These are phyloP conservation scores for Xylaria arbuscula DNA, from an alignment of 2,329 filamentous ascomycete genomes.

Conservation along the genomic window DNA sequence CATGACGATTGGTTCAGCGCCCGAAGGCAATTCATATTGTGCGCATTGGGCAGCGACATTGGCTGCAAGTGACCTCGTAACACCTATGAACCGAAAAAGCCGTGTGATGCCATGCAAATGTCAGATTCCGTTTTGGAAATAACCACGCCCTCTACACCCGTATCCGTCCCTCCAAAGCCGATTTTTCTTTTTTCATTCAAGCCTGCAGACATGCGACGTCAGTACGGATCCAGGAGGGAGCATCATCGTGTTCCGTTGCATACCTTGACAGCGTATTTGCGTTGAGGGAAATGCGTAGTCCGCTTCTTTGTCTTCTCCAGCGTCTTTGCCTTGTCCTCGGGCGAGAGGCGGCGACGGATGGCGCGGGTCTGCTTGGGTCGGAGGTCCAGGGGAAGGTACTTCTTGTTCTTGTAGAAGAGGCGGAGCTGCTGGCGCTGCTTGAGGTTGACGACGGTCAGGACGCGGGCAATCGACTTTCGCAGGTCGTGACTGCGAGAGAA, in stretches of 20 bases:
- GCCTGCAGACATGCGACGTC: slow-evolving; percentile 35
- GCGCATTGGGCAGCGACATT: slow-evolving; percentile 51
- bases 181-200: slow-evolving; percentile 44
- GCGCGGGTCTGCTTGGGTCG: slow-evolving; percentile 98
- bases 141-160: slow-evolving; percentile 50
- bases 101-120: slow-evolving; percentile 55
- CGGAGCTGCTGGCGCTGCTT: slow-evolving; percentile 98
- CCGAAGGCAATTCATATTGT: slow-evolving; percentile 47
- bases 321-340: slow-evolving; percentile 85
- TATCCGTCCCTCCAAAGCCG: slow-evolving; percentile 42
- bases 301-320: slow-evolving; percentile 98
- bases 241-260: slow-evolving; percentile 41
- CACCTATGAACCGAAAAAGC: slow-evolving; percentile 55
- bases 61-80: slow-evolving; percentile 53
- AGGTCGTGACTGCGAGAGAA: slow-evolving; percentile 82
- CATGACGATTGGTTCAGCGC: slow-evolving; percentile 41
- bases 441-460: slow-evolving; percentile 99
- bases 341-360: slow-evolving; percentile 93
- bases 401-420: slow-evolving; percentile 99
- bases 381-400: slow-evolving; percentile 98
- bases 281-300: slow-evolving; percentile 94
- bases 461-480: slow-evolving; percentile 98
- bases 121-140: slow-evolving; percentile 51
- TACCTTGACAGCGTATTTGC: slow-evolving; percentile 99
- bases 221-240: slow-evolving; percentile 7